These are phyloP conservation scores for Madurella mycetomatis DNA, from an alignment of 2,329 filamentous ascomycete genomes.

Conservation along the genomic window DNA sequence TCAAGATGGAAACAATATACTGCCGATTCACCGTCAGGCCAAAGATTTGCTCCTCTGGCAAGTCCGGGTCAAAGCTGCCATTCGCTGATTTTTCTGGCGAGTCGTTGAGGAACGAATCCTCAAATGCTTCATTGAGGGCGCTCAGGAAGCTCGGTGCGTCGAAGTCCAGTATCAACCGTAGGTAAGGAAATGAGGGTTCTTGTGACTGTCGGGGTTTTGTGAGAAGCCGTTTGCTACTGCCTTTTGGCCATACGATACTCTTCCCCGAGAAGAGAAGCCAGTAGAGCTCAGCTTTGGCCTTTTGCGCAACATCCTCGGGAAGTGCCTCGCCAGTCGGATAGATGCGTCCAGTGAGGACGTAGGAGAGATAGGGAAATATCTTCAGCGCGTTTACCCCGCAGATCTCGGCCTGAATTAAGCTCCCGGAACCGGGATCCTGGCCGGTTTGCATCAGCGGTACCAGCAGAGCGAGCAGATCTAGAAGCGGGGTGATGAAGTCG, in stretches of 20 bases:
- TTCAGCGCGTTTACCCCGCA: conserved; percentile 74
- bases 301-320: conserved; percentile 64
- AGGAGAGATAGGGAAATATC: conserved; percentile 91
- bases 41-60: conserved; percentile 63
- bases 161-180: conserved; percentile 79
- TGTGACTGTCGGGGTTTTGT: conserved; percentile 52
- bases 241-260: conserved; percentile 68
- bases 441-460: conserved; percentile 54
- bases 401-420: conserved; percentile 55
- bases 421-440: conserved; percentile 47
- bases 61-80: conserved; percentile 46
- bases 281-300: conserved; percentile 84
- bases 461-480: conserved; percentile 72
- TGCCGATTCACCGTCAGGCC: conserved; percentile 78
- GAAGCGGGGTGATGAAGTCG: conserved; percentile 87
- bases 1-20: conserved; percentile 83
- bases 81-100: conserved; percentile 59
- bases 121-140: conserved; percentile 93
- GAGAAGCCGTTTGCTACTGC: conserved; percentile 54
- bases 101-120: conserved; percentile 89
- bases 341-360: conserved; percentile 80
- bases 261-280: conserved; percentile 89
- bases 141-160: conserved; percentile 91
- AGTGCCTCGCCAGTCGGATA: conserved; percentile 82
- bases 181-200: conserved; percentile 78